Evolutionary conservation across 192 early-diverging fungal genomes (phyloP).

Genomic region (Funneliformis mosseae): DNA sequence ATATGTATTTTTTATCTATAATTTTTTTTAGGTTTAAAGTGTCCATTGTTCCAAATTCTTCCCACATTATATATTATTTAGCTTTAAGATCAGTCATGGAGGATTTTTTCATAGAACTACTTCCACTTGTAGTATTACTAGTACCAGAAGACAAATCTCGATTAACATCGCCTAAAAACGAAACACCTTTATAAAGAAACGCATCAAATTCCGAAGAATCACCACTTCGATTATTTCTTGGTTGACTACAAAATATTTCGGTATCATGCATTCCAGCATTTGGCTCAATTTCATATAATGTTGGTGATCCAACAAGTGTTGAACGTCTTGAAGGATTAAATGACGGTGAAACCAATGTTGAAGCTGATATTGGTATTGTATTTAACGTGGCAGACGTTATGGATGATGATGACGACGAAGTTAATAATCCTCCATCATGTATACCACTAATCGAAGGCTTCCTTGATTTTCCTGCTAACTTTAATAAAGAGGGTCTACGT

Average conservation of each 20-base stretch:
- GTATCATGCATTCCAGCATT: constrained; percentile 6
- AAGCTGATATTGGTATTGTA: neutral
- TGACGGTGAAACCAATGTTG: constrained; percentile 12
- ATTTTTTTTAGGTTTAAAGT: neutral
- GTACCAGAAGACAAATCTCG: constrained; percentile 2
- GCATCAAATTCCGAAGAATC: constrained; percentile 16
- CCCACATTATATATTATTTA: neutral
- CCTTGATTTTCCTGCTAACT: neutral
- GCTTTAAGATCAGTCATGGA: neutral
- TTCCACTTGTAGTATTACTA: neutral
- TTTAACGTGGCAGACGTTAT: constrained; percentile 9
- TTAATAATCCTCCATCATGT: neutral
- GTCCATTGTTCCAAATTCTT: neutral
- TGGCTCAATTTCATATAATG: neutral
- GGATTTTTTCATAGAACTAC: neutral
- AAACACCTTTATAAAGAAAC: constrained; percentile 17
- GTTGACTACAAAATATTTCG: constrained; percentile 2
- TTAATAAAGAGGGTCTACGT: constrained; percentile 29
- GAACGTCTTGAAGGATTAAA: constrained; percentile 30
- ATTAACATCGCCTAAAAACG: constrained; percentile 21
- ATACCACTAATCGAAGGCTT: constrained; percentile 23
- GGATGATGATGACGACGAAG: constrained; percentile 14
- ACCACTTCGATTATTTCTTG: neutral
- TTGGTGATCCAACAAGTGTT: constrained; percentile 10
- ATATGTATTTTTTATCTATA: neutral